These are phyloP conservation scores for Singerocomus rubriflavus DNA, from an alignment of 1,284 basidiomycete genomes.

Conservation along the genomic window DNA sequence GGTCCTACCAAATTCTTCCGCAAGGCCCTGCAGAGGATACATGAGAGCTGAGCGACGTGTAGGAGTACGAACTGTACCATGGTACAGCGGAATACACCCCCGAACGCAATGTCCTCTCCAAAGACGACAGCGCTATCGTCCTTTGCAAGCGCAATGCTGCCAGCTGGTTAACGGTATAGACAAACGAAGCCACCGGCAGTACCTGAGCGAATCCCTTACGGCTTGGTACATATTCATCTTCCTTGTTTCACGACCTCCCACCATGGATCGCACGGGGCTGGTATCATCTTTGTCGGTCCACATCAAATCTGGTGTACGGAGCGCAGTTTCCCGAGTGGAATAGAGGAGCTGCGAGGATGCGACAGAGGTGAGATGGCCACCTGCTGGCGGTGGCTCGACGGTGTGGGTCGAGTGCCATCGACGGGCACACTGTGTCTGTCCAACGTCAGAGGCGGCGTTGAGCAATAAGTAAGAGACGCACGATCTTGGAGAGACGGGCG, in stretches of 20 bases:
- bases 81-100: slow-evolving; percentile 88
- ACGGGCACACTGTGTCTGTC: slow-evolving; percentile 7
- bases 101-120: slow-evolving; percentile 92
- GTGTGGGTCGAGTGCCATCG: slow-evolving; percentile 44
- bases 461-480: slow-evolving; percentile 13
- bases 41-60: slow-evolving; percentile 1
- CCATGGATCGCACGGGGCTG: slow-evolving; percentile 42
- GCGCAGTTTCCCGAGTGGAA: slow-evolving; percentile 61
- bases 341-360: slow-evolving; percentile 62
- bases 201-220: slow-evolving; percentile 86
- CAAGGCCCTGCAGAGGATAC: slow-evolving; percentile 60
- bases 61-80: slow-evolving; percentile 48
- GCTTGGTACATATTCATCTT: slow-evolving; percentile 93
- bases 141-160: slow-evolving; percentile 77
- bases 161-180: slow-evolving; percentile 2
- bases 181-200: slow-evolving; percentile 11
- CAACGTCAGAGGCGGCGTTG: background rate
- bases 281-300: slow-evolving; percentile 65
- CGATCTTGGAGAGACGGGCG: slow-evolving; percentile 18
- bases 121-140: slow-evolving; percentile 89
- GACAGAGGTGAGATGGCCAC: slow-evolving; percentile 68
- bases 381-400: slow-evolving; percentile 64
- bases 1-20: slow-evolving; percentile 82
- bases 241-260: slow-evolving; percentile 79
- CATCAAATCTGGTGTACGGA: slow-evolving; percentile 67